Conservation (phyloP, 306 rosid genomes). For the Acacia melanoxylon region DNA sequence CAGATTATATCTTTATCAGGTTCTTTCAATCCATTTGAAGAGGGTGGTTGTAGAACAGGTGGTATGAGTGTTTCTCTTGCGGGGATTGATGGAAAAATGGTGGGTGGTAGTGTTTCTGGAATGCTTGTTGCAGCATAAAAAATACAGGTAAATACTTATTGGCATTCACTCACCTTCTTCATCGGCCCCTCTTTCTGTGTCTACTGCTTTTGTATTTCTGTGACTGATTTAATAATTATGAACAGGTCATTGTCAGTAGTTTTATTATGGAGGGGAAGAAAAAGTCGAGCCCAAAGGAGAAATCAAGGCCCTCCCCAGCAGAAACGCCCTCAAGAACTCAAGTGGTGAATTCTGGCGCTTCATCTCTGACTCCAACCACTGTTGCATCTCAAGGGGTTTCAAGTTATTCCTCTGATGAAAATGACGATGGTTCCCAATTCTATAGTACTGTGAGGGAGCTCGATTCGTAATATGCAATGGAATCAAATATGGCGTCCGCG, state of each 20-base stretch:
- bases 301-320: conserved; percentile 48
- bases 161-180: background rate
- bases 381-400: no score
- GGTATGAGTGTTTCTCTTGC: conserved; percentile 58
- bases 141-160: conserved; percentile 56
- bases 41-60: conserved; percentile 46
- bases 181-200: background rate
- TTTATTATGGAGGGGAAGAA: conserved; percentile 61
- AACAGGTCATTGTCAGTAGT: conserved; percentile 76
- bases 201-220: conserved; percentile 1
- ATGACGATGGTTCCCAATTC: conserved; percentile 34
- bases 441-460: no score
- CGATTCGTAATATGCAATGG: conserved; percentile 47
- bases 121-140: conserved; percentile 64
- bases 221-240: conserved; percentile 22
- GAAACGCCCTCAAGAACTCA: conserved; percentile 38
- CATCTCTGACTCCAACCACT: conserved; percentile 44
- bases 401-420: conserved; percentile 62
- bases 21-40: conserved; percentile 45
- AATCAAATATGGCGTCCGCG: conserved; percentile 63
- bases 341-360: conserved; percentile 54
- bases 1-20: conserved; percentile 74
- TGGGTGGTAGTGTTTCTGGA: conserved; percentile 82
- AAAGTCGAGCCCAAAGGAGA: conserved; percentile 48
- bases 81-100: conserved; percentile 62